phyloP scores from a whole-genome alignment of 352 stramenopile genomes.

The Globisporangium spiculum region DNA sequence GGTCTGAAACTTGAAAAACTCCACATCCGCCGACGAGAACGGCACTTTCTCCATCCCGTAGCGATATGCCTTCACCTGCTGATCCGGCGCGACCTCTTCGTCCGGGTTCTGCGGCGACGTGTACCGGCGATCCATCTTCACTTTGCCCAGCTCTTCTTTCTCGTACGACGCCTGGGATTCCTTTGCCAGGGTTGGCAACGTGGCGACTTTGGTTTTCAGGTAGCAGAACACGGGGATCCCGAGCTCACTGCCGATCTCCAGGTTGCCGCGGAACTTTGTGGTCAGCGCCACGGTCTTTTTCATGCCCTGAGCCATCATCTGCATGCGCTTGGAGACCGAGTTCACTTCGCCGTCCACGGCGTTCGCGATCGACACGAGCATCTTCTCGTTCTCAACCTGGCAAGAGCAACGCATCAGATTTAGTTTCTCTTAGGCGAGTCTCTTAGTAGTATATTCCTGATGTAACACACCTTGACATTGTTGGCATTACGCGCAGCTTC shows the following conservation, averaged over 20 bases:
- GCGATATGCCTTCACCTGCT: constrained; percentile 76
- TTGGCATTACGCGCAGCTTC: constrained; percentile 19
- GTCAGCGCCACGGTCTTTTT: constrained; percentile 67
- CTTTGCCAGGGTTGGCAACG: constrained; percentile 64
- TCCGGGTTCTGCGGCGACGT: constrained; percentile 63
- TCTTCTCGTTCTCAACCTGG: constrained; percentile 79
- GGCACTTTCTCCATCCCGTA: constrained; percentile 79
- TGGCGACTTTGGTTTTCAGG: constrained; percentile 72
- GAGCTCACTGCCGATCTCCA: constrained; percentile 68
- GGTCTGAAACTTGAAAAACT: constrained; percentile 80
- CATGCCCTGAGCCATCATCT: constrained; percentile 73
- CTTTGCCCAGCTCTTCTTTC: constrained; percentile 52
- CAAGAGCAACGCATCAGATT: neutral
- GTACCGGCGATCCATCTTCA: constrained; percentile 74
- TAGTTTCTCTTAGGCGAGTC: neutral
- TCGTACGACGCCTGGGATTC: constrained; percentile 70
- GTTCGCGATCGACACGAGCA: constrained; percentile 75
- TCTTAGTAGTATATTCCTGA: neutral
- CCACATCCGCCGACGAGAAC: constrained; percentile 76
- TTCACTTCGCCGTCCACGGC: constrained; percentile 66
- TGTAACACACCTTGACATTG: constrained; percentile 26
- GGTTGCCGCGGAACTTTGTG: constrained; percentile 71
- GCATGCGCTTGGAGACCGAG: constrained; percentile 70
- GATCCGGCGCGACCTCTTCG: constrained; percentile 65
- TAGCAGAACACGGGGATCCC: constrained; percentile 78